A percentile compares a stretch with the other conserved stretches of the same genome.
Evolutionary conservation across 306 rosid genomes (phyloP).

Genomic region (Pterocarpus macrocarpus): DNA sequence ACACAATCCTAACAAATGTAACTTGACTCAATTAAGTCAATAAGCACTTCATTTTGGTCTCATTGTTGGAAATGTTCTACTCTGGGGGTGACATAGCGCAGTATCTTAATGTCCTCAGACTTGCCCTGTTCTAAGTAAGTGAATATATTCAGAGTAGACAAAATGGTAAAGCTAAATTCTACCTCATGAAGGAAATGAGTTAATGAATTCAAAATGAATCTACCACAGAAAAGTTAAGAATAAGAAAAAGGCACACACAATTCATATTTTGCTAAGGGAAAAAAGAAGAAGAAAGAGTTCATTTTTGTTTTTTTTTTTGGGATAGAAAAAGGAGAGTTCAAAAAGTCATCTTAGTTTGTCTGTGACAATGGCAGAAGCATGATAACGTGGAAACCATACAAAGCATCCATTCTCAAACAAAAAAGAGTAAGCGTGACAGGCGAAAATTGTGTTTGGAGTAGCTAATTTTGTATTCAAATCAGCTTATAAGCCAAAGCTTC

Average conservation of each 20-base stretch:
- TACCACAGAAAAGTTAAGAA: neutral
- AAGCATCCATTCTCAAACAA: neutral
- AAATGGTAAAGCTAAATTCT: constrained; percentile 17
- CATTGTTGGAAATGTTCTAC: neutral
- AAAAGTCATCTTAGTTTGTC: neutral
- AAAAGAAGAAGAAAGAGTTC: neutral
- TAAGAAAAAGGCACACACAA: neutral
- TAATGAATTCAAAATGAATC: constrained; percentile 16
- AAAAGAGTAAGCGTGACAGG: neutral
- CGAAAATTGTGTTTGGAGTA: neutral
- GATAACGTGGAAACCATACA: constrained; percentile 9
- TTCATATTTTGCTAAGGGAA: neutral
- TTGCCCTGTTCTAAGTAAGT: neutral
- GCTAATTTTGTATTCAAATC: neutral
- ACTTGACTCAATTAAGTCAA: neutral
- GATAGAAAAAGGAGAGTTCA: too few species aligned
- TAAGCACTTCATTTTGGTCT: neutral
- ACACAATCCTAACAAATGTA: neutral
- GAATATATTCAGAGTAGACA: neutral
- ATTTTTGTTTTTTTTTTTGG: too few species aligned
- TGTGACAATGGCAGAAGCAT: constrained; percentile 17
- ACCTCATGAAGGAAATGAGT: neutral
- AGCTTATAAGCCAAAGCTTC: neutral
- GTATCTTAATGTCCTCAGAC: constrained; percentile 1
- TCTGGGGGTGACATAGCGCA: constrained; percentile 1